Evolutionary conservation across 2,329 filamentous ascomycete species (phyloP), one percentile per base, ranked within the genome.

Genomic region (Nigrospora sphaerica): DNA sequence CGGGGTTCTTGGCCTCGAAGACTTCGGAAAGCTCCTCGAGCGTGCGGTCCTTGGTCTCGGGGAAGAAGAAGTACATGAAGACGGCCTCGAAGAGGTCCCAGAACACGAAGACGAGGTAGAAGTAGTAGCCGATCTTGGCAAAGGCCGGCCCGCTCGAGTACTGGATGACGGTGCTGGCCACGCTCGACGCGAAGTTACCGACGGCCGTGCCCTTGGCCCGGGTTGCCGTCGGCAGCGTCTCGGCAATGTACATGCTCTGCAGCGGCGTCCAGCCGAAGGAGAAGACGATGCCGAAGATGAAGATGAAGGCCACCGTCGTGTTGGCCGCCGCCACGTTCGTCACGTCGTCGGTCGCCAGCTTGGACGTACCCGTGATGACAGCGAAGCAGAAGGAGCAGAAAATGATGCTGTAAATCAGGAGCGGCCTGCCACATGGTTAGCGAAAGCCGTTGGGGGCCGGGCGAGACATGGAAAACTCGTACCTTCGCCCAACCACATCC

Each of bases 221-320:
- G 1, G 68, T 74, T 4, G 65, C 56, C 1, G 70, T 74, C 0
- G 67, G 65, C 5, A 75, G 58, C 0, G 66, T 69, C 49, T 75
- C 72, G 5, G 69, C 71, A 16, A 74, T 73, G 52, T 75, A 75
- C 57, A 73, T 71, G 46, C 63, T 66, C 46, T 75, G 70, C 7
- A 76, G 60, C 0, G 74, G 72, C 0, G 73, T 77, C 69, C 70
- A 75, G 2, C 73, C 72, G 19, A 76, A 70, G 0, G 70, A 73
- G 54, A 75, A 77, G 1, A 72, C 69, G 31, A 74, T 69, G 3
- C 73, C 73, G 37, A 77, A 78, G 9, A 78, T 62, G 53, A 74
- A 77, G 39, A 78, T 73, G 49, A 78, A 72, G 9, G 72, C 72
- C 3, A 76, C 68, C 9, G 71, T 71, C 0, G 66, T 61, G 48